Base-by-base conservation (phyloP, 164 flowering plant genomes). In the Liriodendron chinense region DNA sequence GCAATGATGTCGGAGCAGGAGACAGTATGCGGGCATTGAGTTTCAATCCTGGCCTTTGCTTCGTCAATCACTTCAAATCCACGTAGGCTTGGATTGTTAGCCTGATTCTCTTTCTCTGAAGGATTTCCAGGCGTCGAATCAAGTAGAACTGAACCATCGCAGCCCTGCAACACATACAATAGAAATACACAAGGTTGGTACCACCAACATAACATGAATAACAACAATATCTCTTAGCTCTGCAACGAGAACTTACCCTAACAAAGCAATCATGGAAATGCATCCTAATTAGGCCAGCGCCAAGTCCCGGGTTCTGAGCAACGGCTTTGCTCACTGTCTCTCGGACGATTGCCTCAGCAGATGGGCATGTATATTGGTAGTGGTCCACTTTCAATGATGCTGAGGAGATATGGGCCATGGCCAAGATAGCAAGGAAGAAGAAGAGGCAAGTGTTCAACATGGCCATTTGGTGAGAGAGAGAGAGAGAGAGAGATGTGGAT, bases 231-330 rank as follows among this genome's bases (percentile, higher is more conserved):
- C 43, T 34, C 43, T 34, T 34, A 34, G 43, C 43, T 34, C 43
- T 34, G 43, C 5, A 34, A 34, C 3, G 7, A 34, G 0, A 34
- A 53, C 76, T 24, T 47, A 88, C 94, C 80, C 92, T 84, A 1
- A 90, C 91, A 79, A 90, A 89, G 75, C 93, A 90, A 73, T 90
- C 94, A 75, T 88, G 94, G 83, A 88, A 90, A 76, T 90, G 91
- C 89, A 89, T 78, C 70, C 92, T 65, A 21, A 90, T 83, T 68
- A 90, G 87, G 6, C 89, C 90, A 59, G 91, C 91, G 47, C 81
- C 92, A 6, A 90, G 24, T 59, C 87, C 90, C 14, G 89, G 87
- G 74, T 89, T 83, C 2, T 47, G 16, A 0, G 85, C 70, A 22
- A 86, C 77, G 0, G 85, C 87, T 68, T 82, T 83, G 78, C 69